Conservation (phyloP, 306 rosid species). For the Crataegus laevigata region DNA sequence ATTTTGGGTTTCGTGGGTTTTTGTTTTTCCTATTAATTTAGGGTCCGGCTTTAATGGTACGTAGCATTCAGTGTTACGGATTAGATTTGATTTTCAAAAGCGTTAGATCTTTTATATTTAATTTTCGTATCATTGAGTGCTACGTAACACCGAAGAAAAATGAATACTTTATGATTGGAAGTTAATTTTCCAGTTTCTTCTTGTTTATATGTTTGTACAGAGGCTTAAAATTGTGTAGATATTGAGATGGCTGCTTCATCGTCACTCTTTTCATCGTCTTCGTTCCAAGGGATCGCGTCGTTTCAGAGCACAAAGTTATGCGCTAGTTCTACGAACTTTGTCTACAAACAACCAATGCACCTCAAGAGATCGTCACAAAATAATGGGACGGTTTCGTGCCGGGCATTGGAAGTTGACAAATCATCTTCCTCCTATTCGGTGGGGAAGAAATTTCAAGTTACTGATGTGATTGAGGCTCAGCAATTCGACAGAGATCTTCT, state of each 20-base stretch:
- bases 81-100: too few relatives aligned
- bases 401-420: conserved; percentile 36
- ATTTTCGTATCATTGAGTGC: too few relatives aligned
- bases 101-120: too few relatives aligned
- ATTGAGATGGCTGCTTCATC: conserved; percentile 56
- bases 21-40: too few relatives aligned
- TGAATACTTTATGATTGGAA: not conserved
- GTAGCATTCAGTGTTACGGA: too few relatives aligned
- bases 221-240: not conserved
- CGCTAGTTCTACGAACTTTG: conserved; percentile 7
- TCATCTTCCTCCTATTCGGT: conserved; percentile 31
- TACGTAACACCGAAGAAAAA: too few relatives aligned
- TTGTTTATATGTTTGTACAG: not conserved
- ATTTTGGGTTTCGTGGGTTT: too few relatives aligned
- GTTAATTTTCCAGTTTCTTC: not conserved
- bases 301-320: conserved; percentile 21
- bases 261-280: conserved; percentile 29
- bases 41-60: too few relatives aligned
- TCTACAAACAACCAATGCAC: conserved; percentile 6
- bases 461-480: conserved; percentile 85
- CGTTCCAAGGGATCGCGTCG: conserved; percentile 32
- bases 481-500: conserved; percentile 72
- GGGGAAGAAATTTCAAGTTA: conserved; percentile 59
- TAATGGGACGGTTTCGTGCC: conserved; percentile 22
- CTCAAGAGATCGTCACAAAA: conserved; percentile 5